Evolutionary conservation across 371 early-diverging fungal genomes (phyloP).

Genomic region (Thermomucor indicae-seudaticae): DNA sequence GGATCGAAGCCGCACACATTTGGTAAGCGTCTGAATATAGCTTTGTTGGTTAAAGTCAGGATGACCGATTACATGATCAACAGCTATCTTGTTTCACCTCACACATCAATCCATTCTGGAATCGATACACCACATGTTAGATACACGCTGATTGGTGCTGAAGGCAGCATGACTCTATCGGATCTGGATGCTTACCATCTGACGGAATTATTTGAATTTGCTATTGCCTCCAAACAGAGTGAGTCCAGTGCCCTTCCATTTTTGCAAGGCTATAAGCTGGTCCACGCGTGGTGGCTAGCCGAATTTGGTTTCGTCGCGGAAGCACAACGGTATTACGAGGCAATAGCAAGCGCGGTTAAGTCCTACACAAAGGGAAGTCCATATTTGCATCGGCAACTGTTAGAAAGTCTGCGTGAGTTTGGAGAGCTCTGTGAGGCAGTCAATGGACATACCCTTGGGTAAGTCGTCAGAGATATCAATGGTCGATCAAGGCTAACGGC

Average conservation of each 20-base stretch:
- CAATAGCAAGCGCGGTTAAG: slow-evolving; percentile 70
- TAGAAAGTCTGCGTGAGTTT: slow-evolving; percentile 56
- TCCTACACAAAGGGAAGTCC: slow-evolving; percentile 69
- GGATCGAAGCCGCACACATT: slow-evolving; percentile 76
- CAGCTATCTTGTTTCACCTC: slow-evolving; percentile 67
- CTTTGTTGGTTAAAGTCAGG: background rate
- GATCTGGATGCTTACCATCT: slow-evolving; percentile 54
- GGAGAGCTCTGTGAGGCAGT: slow-evolving; percentile 41
- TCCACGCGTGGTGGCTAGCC: slow-evolving; percentile 75
- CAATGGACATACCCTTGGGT: slow-evolving; percentile 40
- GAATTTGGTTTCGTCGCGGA: slow-evolving; percentile 74
- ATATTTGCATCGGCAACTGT: slow-evolving; percentile 69
- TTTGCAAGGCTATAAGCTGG: slow-evolving; percentile 85
- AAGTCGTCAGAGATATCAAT: slow-evolving; percentile 3
- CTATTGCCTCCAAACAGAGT: slow-evolving; percentile 51
- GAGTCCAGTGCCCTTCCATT: slow-evolving; percentile 64
- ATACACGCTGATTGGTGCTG: slow-evolving; percentile 58
- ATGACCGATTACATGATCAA: slow-evolving; percentile 2
- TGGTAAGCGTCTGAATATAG: slow-evolving; percentile 53
- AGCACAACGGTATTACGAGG: slow-evolving; percentile 74
- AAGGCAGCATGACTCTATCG: slow-evolving; percentile 28
- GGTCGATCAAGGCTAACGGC: background rate
- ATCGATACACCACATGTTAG: slow-evolving; percentile 54
- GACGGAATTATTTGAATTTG: slow-evolving; percentile 84
- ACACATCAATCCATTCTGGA: slow-evolving; percentile 53